Base-by-base conservation (phyloP, 306 rosid genomes). In the Ormosia semicastrata region DNA sequence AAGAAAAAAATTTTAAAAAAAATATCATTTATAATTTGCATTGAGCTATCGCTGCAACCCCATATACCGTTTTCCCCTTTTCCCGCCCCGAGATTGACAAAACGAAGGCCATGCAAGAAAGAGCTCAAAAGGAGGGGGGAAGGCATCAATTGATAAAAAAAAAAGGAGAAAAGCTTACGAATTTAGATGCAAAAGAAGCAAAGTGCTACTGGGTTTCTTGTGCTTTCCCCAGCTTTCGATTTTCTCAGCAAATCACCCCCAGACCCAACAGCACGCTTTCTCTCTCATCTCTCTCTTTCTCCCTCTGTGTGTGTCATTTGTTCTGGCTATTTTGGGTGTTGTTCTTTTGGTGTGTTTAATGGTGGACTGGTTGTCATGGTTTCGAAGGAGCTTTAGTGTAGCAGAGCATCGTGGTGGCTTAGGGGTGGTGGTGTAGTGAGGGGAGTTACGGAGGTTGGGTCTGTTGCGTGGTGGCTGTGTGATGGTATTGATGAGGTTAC, bases 161-260 rank as follows among this genome's bases (percentile, higher is more conserved):
- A 66, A 1, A 3, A 50, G 12, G 69, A 43, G 9, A 69, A 75
- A 56, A 72, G 70, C 97, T 89, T 85, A 89, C 94, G 71, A 83
- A 81, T 84, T 87, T 60, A 74, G 75, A 87, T 65, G 63, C 18
- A 82, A 83, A 6, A 81, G n/a, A 18, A 59, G 9, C 12, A 66
- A 82, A 67, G 76, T 8, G 10, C 5, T 8, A 33, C 7, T 62
- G 13, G 60, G 80, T 39, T 50, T 63, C 4, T 50, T 15, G 64
- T 39, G 49, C 37, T 70, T 74, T 65, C 80, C 37, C 18, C 66
- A 37, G 76, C 65, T 60, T 50, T 46, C 7, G 62, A 76, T 17
- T 17, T 8, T 5, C 59, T 34, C 40, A 32, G 47, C 49, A 33
- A 81, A 78, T 44, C 71, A 63, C 71, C 32, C 47, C n/a, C 18